Percentiles rank a stretch among this genome's conserved stretches.
Conservation (phyloP, 768 basidiomycete species). For the Mycena polygramma region DNA sequence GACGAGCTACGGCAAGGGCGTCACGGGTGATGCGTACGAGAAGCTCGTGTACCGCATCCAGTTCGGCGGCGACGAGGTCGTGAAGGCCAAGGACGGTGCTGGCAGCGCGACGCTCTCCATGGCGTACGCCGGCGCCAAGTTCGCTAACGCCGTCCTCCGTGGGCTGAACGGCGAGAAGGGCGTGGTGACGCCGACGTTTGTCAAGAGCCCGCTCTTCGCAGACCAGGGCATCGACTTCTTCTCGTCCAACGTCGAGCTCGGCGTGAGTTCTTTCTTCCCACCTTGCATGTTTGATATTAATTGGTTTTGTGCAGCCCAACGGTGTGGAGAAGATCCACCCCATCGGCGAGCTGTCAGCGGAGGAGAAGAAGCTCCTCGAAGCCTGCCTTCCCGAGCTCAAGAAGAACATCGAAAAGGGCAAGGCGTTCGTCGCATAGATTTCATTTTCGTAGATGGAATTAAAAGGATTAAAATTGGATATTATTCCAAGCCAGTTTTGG, state of each 20-base stretch:
- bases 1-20: slow-evolving; percentile 37
- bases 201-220: slow-evolving; percentile 58
- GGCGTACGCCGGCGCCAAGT: slow-evolving; percentile 85
- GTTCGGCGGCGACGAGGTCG: too few relatives aligned
- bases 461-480: slow-evolving; percentile 4
- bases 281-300: too few relatives aligned
- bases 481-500: too few relatives aligned
- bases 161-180: slow-evolving; percentile 78
- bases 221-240: slow-evolving; percentile 39
- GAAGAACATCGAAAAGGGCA: slow-evolving; percentile 99
- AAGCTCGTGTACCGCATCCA: too few relatives aligned
- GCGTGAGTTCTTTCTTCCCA: slow-evolving; percentile 36
- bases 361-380: slow-evolving; percentile 89
- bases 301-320: slow-evolving; percentile 59
- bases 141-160: slow-evolving; percentile 60
- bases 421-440: slow-evolving; percentile 69
- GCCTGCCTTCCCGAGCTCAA: slow-evolving; percentile 93
- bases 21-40: too few relatives aligned
- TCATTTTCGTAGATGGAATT: slow-evolving; percentile 30
- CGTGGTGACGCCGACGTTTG: slow-evolving; percentile 87
- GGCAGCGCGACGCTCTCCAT: slow-evolving; percentile 96
- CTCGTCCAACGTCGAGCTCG: slow-evolving; percentile 85
- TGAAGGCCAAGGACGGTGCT: slow-evolving; percentile 96
- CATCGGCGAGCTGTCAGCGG: slow-evolving; percentile 80
- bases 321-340: slow-evolving; percentile 96